Base-by-base conservation (phyloP, 495 filamentous ascomycete species). In the Annulohypoxylon moriforme region DNA sequence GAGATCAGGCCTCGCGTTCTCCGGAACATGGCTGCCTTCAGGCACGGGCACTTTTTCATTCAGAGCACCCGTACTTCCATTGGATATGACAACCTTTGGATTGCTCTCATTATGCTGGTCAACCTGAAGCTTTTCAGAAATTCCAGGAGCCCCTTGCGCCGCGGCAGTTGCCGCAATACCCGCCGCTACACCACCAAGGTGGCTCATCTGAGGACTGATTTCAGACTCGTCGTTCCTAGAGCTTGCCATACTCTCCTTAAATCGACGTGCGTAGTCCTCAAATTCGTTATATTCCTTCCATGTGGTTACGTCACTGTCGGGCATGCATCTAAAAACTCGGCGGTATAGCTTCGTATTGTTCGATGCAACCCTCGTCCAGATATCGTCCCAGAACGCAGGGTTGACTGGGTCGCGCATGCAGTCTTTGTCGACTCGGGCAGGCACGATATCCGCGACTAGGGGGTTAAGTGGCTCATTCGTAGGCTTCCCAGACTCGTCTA, bases 201-300 rank as follows among this genome's bases (percentile, higher is more conserved):
- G 38, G 16, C 67, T 36, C 36, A 49, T 56, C 29, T 77, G 74
- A 8, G 63, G 42, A 60, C 81, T 77, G 11, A 75, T 74, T 8
- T 73, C 75, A 25, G 75, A 65, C n/a, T 81, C 81, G 56, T 81
- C 79, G 71, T 76, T 79, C 31, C 80, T 82, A 14, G 77, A 77
- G 14, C 80, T 79, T n/a, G 76, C 81, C 81, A 85, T 84, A 69
- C 89, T 88, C 65, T 92, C 90, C 60, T 88, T 86, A 80, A 98
- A 97, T 13, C 90, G 87, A 70, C 92, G 89, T 24, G 86, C 87
- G 76, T 97, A 98, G 4, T 90, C 87, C 52, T 88, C 82, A 76
- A 91, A 97, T 64, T 97, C 92, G 74, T 93, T 94, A 82, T 98
- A 99, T 69, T 96, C 93, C 71, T 92, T 91, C 96, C 96, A 99